Conservation (phyloP, 139 green algal species). For the Ettlia oleoabundans region DNA sequence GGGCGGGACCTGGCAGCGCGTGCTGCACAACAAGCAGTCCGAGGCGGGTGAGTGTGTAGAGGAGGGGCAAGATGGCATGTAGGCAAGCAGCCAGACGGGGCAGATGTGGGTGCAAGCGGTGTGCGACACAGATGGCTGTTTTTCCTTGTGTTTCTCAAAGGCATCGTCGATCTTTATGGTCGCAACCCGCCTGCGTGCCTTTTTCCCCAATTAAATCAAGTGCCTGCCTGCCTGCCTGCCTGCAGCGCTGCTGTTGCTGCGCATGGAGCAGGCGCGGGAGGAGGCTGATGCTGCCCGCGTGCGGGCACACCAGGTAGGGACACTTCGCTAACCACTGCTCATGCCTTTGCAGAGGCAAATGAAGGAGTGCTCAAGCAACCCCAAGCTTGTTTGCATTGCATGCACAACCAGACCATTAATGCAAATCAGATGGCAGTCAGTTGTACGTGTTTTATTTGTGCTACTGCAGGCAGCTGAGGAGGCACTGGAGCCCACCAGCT, state of each 20-base stretch:
- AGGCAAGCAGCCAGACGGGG: background rate
- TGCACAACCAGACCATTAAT: too few relatives aligned
- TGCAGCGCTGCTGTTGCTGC: slow-evolving; percentile 33
- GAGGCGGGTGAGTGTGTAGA: background rate
- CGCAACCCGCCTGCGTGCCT: too few relatives aligned
- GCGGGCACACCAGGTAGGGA: background rate
- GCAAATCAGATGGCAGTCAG: too few relatives aligned
- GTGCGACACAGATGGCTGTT: background rate
- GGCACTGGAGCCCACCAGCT: slow-evolving; percentile 17
- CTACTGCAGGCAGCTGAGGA: slow-evolving; percentile 32
- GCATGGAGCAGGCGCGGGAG: slow-evolving; percentile 12
- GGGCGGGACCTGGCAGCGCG: slow-evolving; percentile 17
- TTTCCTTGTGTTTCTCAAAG: background rate
- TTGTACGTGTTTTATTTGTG: background rate
- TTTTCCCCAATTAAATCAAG: background rate
- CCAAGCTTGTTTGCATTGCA: background rate
- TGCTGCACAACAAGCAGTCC: slow-evolving; percentile 25
- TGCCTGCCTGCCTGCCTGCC: background rate
- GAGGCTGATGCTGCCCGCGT: slow-evolving; percentile 12
- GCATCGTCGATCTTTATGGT: too few relatives aligned
- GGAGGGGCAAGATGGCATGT: background rate
- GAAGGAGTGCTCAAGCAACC: background rate
- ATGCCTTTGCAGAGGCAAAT: background rate
- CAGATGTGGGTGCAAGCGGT: background rate
- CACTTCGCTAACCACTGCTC: background rate